A percentile compares a stretch with the other conserved stretches of the same genome.
phyloP scores from a whole-genome alignment of 306 rosid genomes.

The Lablab purpureus region DNA sequence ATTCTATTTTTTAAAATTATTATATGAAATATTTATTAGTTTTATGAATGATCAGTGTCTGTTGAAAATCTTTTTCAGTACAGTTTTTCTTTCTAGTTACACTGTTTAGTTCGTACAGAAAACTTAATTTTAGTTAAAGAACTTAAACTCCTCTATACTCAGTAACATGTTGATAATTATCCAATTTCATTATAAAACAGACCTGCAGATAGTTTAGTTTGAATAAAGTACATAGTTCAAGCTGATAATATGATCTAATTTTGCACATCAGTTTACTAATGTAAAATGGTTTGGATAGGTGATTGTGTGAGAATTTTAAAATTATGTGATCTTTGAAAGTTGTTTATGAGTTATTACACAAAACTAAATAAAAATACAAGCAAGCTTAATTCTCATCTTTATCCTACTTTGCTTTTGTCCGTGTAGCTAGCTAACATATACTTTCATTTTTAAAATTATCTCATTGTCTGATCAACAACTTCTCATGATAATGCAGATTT shows the following conservation, averaged over 20 bases:
- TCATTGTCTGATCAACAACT: conserved; percentile 26
- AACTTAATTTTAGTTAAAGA: too few relatives aligned
- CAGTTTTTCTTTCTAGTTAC: too few relatives aligned
- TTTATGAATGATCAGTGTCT: too few relatives aligned
- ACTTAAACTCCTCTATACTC: too few relatives aligned
- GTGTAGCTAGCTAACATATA: not conserved
- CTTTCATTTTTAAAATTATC: not conserved
- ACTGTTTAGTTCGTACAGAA: too few relatives aligned
- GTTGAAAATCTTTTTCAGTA: too few relatives aligned
- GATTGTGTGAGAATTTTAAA: not conserved
- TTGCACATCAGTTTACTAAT: not conserved
- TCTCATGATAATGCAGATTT: not conserved
- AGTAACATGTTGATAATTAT: not conserved
- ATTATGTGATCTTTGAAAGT: too few relatives aligned
- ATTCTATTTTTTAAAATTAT: too few relatives aligned
- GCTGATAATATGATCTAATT: too few relatives aligned
- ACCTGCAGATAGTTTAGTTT: not conserved
- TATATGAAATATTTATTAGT: too few relatives aligned
- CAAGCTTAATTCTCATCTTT: not conserved
- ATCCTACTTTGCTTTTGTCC: conserved; percentile 34
- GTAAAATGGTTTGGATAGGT: not conserved
- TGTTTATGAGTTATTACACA: too few relatives aligned
- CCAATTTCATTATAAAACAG: not conserved
- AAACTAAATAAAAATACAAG: too few relatives aligned
- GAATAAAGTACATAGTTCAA: not conserved